phyloP scores from a whole-genome alignment of 2,329 filamentous ascomycete genomes.

The Ceratocystis cacaofunesta region DNA sequence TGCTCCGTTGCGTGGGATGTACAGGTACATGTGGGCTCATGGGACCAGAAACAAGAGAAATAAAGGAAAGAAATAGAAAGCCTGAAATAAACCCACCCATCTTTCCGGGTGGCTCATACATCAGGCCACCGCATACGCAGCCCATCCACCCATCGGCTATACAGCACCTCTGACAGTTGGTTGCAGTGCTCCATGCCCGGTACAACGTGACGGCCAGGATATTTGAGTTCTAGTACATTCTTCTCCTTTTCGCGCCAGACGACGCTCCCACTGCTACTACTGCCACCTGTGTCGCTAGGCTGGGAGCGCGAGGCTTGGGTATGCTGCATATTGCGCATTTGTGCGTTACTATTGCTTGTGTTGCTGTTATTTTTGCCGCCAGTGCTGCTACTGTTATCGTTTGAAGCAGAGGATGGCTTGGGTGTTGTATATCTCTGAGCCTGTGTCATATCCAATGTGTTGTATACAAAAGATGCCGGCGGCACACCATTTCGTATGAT shows the following conservation, averaged over 20 bases:
- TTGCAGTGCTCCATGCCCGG: conserved; percentile 86
- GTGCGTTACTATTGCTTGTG: not conserved
- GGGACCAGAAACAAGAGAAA: not conserved
- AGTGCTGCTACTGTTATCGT: not conserved
- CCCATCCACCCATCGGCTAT: conserved; percentile 78
- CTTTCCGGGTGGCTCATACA: conserved; percentile 20
- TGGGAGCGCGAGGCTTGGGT: conserved; percentile 36
- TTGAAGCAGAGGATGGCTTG: conserved; percentile 18
- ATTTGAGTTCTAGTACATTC: conserved; percentile 35
- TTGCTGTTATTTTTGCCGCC: not conserved
- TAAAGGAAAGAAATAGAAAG: not conserved
- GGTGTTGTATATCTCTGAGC: not conserved
- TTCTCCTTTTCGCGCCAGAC: conserved; percentile 19
- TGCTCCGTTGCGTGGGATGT: not conserved
- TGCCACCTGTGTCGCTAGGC: conserved; percentile 27
- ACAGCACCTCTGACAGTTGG: conserved; percentile 78
- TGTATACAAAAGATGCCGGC: conserved; percentile 4
- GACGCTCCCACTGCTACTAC: not conserved
- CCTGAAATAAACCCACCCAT: not conserved
- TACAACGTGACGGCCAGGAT: conserved; percentile 37
- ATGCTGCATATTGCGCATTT: conserved; percentile 57
- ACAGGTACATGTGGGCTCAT: not conserved
- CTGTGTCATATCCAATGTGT: conserved; percentile 15
- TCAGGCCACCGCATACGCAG: conserved; percentile 55
- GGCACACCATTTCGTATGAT: conserved; percentile 27